These are phyloP conservation scores for Boletellus ananiceps DNA, from an alignment of 768 basidiomycete species.

Conservation along the genomic window DNA sequence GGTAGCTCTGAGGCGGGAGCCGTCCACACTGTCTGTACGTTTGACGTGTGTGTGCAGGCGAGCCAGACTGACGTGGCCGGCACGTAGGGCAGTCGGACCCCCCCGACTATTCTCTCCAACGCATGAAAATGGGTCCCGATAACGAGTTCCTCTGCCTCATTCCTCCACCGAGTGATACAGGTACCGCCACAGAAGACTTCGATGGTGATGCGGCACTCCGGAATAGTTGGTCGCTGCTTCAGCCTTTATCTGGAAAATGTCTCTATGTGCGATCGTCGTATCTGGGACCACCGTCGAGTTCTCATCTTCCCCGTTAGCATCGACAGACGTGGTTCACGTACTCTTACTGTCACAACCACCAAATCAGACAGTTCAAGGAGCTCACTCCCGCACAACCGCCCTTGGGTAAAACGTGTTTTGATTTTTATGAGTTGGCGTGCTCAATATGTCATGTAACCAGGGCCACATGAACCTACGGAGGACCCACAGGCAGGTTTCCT, in stretches of 20 bases:
- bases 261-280: slow-evolving; percentile 66
- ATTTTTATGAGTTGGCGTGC: slow-evolving; percentile 15
- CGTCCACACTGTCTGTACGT: slow-evolving; percentile 35
- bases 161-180: slow-evolving; percentile 52
- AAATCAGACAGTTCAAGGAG: slow-evolving; percentile 96
- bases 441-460: slow-evolving; percentile 37
- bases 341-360: slow-evolving; percentile 90
- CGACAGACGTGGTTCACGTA: slow-evolving; percentile 97
- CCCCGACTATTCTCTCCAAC: slow-evolving; percentile 55
- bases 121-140: slow-evolving; percentile 67
- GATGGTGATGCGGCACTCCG: slow-evolving; percentile 61
- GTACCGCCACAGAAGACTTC: slow-evolving; percentile 46
- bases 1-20: slow-evolving; percentile 44
- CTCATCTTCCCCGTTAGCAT: slow-evolving; percentile 48
- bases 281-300: slow-evolving; percentile 24
- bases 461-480: slow-evolving; percentile 74
- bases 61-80: slow-evolving; percentile 11
- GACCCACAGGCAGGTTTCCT: slow-evolving; percentile 66
- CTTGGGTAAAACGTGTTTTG: slow-evolving; percentile 46
- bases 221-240: slow-evolving; percentile 78
- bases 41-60: slow-evolving; percentile 16
- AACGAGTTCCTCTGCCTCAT: slow-evolving; percentile 76
- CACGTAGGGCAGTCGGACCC: slow-evolving; percentile 21
- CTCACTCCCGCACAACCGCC: slow-evolving; percentile 59
- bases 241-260: slow-evolving; percentile 74